These are phyloP conservation scores for Xylaria sp. DNA, from an alignment of 2,329 filamentous ascomycete genomes.

Conservation along the genomic window DNA sequence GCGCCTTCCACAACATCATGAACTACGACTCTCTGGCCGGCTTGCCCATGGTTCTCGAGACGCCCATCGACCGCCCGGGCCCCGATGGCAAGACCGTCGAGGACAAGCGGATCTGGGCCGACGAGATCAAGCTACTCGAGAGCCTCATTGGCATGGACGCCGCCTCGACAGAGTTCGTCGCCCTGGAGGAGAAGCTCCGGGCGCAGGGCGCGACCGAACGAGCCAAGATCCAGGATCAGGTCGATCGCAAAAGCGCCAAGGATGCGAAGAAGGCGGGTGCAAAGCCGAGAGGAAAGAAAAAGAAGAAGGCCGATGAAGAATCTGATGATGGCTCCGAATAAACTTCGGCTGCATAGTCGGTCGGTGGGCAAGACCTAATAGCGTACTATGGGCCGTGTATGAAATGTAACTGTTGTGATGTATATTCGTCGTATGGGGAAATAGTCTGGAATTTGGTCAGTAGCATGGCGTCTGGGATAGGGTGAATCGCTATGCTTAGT, in stretches of 20 bases:
- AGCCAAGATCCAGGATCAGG: slow-evolving; percentile 79
- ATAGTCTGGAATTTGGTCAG: background rate
- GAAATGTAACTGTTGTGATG: background rate
- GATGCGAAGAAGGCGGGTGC: slow-evolving; percentile 56
- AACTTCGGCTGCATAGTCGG: background rate
- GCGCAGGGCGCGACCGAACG: slow-evolving; percentile 76
- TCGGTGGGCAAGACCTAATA: background rate
- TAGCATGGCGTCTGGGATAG: slow-evolving; percentile 30
- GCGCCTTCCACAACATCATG: slow-evolving; percentile 90
- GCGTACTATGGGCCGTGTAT: slow-evolving; percentile 3
- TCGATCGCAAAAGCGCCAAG: slow-evolving; percentile 76
- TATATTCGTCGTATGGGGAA: slow-evolving; percentile 9
- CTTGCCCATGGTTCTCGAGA: slow-evolving; percentile 93
- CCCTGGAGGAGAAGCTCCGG: slow-evolving; percentile 71
- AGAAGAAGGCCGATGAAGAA: slow-evolving; percentile 40
- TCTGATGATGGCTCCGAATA: slow-evolving; percentile 43
- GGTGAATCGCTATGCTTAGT: background rate
- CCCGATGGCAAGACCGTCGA: slow-evolving; percentile 74
- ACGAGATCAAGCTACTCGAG: slow-evolving; percentile 95
- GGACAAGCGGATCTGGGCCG: slow-evolving; percentile 86
- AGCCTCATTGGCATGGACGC: slow-evolving; percentile 84
- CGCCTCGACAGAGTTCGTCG: slow-evolving; percentile 76
- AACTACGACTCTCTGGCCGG: slow-evolving; percentile 80
- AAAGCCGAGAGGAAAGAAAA: slow-evolving; percentile 39
- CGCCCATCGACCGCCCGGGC: slow-evolving; percentile 82